Evolutionary conservation across 495 filamentous ascomycete genomes (phyloP).

Genomic region (Zalerion maritima): DNA sequence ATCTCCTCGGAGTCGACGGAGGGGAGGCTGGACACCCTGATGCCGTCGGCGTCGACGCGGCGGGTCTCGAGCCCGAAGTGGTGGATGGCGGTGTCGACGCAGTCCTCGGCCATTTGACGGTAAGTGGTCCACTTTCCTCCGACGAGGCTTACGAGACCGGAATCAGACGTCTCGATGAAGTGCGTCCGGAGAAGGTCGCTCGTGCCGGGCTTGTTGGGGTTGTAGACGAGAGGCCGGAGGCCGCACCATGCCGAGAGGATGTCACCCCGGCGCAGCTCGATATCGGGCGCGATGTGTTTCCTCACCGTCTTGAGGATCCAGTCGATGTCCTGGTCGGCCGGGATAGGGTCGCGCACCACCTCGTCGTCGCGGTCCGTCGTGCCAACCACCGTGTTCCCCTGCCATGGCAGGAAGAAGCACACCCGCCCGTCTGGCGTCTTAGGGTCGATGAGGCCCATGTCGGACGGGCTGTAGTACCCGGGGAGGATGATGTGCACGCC

Average conservation of each 20-base stretch:
- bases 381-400: constrained; percentile 96
- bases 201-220: constrained; percentile 86
- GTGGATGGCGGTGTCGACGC: constrained; percentile 77
- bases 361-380: constrained; percentile 84
- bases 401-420: constrained; percentile 99
- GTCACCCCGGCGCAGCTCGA: constrained; percentile 85
- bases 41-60: constrained; percentile 42
- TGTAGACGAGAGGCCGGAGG: constrained; percentile 83
- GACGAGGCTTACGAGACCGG: constrained; percentile 84
- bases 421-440: constrained; percentile 89
- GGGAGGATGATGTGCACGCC: constrained; percentile 92
- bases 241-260: constrained; percentile 94
- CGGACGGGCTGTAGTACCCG: constrained; percentile 84
- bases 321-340: constrained; percentile 83
- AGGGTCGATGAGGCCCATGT: constrained; percentile 96
- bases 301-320: constrained; percentile 93
- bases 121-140: constrained; percentile 99
- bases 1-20: constrained; percentile 55
- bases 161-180: constrained; percentile 71
- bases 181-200: constrained; percentile 94
- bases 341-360: constrained; percentile 70
- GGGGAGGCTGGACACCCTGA: constrained; percentile 66
- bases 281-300: constrained; percentile 80
- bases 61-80: constrained; percentile 56
- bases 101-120: constrained; percentile 96